phyloP scores from a whole-genome alignment of 2,329 filamentous ascomycete genomes.

The Cadophora luteo-olivacea region DNA sequence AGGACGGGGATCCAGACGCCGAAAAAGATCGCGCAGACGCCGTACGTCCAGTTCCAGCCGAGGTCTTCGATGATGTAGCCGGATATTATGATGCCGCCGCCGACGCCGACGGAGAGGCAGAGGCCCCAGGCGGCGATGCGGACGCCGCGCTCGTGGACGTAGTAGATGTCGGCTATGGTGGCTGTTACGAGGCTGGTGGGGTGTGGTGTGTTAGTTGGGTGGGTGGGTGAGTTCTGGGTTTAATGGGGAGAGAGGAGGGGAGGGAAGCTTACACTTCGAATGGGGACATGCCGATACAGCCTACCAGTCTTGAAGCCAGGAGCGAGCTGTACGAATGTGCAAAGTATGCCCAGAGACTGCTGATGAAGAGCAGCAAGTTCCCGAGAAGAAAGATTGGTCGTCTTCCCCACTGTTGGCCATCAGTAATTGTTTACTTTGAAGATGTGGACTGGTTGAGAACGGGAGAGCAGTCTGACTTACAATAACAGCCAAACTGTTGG shows the following conservation, averaged over 20 bases:
- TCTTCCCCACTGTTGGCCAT: constrained; percentile 21
- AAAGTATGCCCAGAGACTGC: constrained; percentile 31
- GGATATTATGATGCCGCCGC: constrained; percentile 48
- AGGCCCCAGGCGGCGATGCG: constrained; percentile 50
- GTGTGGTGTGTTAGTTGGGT: not conserved
- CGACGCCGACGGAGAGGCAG: constrained; percentile 49
- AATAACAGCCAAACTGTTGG: constrained; percentile 27
- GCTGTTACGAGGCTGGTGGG: constrained; percentile 25
- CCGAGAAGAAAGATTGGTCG: constrained; percentile 32
- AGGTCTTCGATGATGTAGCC: constrained; percentile 48
- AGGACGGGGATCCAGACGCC: constrained; percentile 43
- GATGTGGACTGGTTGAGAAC: not conserved
- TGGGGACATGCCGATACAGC: constrained; percentile 34
- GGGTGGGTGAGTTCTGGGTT: not conserved
- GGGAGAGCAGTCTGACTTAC: not conserved
- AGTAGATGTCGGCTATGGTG: constrained; percentile 52
- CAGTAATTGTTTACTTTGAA: not conserved
- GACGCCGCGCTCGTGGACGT: constrained; percentile 52
- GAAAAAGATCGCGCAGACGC: constrained; percentile 43
- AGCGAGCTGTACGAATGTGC: constrained; percentile 30
- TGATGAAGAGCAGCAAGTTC: constrained; percentile 29
- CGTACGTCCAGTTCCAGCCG: constrained; percentile 47
- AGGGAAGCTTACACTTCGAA: constrained; percentile 43
- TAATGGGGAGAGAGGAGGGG: not conserved
- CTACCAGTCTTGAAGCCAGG: constrained; percentile 36